These are phyloP conservation scores for Tarenaya hassleriana DNA, from an alignment of 345 rosid species.

Conservation along the genomic window DNA sequence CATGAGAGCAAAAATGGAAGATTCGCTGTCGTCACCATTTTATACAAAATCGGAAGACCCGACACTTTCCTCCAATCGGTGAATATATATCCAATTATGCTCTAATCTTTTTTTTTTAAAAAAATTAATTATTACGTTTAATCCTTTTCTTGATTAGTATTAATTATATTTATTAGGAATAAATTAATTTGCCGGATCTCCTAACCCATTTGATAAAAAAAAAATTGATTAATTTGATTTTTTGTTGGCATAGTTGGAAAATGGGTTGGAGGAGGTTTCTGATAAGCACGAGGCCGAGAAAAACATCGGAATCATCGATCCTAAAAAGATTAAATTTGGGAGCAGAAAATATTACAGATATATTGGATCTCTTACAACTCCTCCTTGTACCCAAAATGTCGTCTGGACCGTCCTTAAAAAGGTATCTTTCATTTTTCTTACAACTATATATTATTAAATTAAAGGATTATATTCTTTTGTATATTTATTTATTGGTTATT, in stretches of 20 bases:
- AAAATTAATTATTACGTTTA: too few species aligned
- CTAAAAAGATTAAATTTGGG: slow-evolving; percentile 38
- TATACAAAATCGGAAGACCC: slow-evolving; percentile 46
- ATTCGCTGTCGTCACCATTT: slow-evolving; percentile 41
- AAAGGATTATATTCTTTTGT: too few species aligned
- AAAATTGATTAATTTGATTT: neutral
- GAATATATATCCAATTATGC: too few species aligned
- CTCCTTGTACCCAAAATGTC: slow-evolving; percentile 81
- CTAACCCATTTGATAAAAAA: too few species aligned
- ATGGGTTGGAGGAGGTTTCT: slow-evolving; percentile 30
- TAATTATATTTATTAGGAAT: too few species aligned
- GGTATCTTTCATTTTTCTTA: slow-evolving; percentile 29
- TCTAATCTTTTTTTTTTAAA: too few species aligned
- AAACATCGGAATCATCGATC: slow-evolving; percentile 42
- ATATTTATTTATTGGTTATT: neutral
- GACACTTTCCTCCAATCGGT: slow-evolving; percentile 57
- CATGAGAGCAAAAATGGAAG: slow-evolving; percentile 44
- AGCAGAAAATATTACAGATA: slow-evolving; percentile 67
- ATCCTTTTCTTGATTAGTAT: too few species aligned
- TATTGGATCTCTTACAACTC: slow-evolving; percentile 74
- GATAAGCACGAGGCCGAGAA: slow-evolving; percentile 29
- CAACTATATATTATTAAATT: neutral
- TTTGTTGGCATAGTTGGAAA: slow-evolving; percentile 32
- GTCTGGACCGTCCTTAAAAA: slow-evolving; percentile 59
- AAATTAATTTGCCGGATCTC: too few species aligned